phyloP scores from a whole-genome alignment of 2,329 filamentous ascomycete genomes.

The Alternaria burnsii region DNA sequence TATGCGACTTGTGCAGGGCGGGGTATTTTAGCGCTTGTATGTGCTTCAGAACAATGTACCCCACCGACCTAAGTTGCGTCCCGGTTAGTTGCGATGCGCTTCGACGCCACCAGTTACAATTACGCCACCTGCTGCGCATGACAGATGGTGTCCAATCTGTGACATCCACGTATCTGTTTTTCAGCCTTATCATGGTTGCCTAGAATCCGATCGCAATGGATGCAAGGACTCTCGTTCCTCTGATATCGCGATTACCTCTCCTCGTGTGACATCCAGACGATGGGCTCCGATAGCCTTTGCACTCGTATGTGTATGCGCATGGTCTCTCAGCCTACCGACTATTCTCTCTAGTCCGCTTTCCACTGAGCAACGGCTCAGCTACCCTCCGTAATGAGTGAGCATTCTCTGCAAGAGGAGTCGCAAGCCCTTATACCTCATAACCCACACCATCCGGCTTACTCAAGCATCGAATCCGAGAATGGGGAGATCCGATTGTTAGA shows the following conservation, averaged over 20 bases:
- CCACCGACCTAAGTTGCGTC: no score
- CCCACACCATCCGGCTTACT: not conserved
- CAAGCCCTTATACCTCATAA: not conserved
- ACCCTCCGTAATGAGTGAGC: not conserved
- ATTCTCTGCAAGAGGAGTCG: not conserved
- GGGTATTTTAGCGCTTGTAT: no score
- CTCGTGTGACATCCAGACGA: not conserved
- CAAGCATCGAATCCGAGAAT: not conserved
- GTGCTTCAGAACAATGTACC: no score
- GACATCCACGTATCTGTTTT: not conserved
- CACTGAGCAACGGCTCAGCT: not conserved
- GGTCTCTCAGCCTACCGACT: not conserved
- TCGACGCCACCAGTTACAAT: not conserved
- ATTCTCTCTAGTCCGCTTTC: not conserved
- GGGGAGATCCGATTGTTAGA: not conserved
- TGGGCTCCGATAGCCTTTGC: not conserved
- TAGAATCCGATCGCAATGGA: not conserved
- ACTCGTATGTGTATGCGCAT: not conserved
- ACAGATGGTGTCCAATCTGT: not conserved
- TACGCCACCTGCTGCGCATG: not conserved
- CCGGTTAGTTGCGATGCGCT: not conserved
- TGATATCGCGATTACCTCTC: not conserved
- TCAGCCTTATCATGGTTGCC: not conserved
- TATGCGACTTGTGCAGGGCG: no score
- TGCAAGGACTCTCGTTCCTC: not conserved